Conservation (phyloP, 768 basidiomycete species). For the Boletus rex-veris region DNA sequence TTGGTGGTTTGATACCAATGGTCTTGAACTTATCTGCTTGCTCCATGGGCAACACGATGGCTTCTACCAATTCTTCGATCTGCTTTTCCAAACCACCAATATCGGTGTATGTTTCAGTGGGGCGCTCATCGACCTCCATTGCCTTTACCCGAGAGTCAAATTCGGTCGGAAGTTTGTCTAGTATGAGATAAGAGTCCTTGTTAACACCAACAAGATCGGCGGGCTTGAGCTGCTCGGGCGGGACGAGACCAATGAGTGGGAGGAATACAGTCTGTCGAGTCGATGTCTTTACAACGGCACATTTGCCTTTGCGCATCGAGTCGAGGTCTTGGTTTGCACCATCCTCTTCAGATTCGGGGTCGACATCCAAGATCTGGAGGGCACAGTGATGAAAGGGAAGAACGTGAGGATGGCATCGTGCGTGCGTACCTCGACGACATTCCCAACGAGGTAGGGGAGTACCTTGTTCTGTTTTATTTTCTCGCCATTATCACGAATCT, state of each 20-base stretch:
- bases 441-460: conserved; percentile 94
- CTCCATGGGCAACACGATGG: conserved; percentile 97
- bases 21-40: conserved; percentile 98
- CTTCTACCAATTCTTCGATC: conserved; percentile 97
- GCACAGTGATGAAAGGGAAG: conserved; percentile 1
- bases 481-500: conserved; percentile 96
- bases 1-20: conserved; percentile 95
- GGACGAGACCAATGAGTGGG: conserved; percentile 95
- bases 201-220: conserved; percentile 97
- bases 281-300: conserved; percentile 98
- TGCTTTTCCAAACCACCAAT: conserved; percentile 99
- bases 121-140: conserved; percentile 99
- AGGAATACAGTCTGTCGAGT: conserved; percentile 99
- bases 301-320: conserved; percentile 96
- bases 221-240: conserved; percentile 84
- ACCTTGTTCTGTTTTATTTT: conserved; percentile 99
- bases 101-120: conserved; percentile 95
- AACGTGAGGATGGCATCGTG: background rate
- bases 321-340: conserved; percentile 95
- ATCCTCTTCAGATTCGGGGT: conserved; percentile 89
- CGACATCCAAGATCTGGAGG: conserved; percentile 84
- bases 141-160: conserved; percentile 98
- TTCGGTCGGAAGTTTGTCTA: conserved; percentile 94
- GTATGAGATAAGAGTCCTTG: conserved; percentile 96
- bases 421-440: conserved; percentile 83